These are phyloP conservation scores for Ottelia alismoides DNA, from an alignment of 106 monocot species.

Conservation along the genomic window DNA sequence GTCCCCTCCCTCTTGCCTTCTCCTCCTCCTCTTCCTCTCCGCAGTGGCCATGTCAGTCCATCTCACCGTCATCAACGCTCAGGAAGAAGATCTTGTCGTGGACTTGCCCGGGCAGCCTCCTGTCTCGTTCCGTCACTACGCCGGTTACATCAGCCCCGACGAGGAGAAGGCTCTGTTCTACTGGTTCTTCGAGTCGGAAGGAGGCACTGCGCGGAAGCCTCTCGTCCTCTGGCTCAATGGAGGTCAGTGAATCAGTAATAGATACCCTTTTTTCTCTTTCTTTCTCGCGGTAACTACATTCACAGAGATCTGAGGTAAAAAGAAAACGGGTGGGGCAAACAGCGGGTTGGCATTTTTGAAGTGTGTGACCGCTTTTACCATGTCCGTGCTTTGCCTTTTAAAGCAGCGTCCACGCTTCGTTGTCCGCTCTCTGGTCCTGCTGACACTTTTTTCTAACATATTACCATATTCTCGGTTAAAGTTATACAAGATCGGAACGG, in stretches of 20 bases:
- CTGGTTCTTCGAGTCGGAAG: constrained; percentile 82
- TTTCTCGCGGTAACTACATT: not conserved
- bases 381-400: not conserved
- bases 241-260: constrained; percentile 24
- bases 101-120: constrained; percentile 61
- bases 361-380: not conserved
- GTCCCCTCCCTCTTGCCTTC: no score
- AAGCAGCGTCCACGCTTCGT: not conserved
- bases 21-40: no score
- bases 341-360: no score
- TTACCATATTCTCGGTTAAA: no score
- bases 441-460: no score
- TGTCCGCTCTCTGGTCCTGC: no score
- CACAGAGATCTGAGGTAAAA: no score
- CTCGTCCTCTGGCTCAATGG: constrained; percentile 82
- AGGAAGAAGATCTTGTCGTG: constrained; percentile 26
- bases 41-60: no score
- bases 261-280: constrained; percentile 1
- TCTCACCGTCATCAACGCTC: no score
- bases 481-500: no score
- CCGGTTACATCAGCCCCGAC: constrained; percentile 39
- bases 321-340: no score
- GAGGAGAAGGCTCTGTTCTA: constrained; percentile 68
- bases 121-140: constrained; percentile 64
- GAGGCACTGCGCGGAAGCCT: constrained; percentile 32